phyloP scores from a whole-genome alignment of 208 protist species.

The Herpetomonas tarakana region DNA sequence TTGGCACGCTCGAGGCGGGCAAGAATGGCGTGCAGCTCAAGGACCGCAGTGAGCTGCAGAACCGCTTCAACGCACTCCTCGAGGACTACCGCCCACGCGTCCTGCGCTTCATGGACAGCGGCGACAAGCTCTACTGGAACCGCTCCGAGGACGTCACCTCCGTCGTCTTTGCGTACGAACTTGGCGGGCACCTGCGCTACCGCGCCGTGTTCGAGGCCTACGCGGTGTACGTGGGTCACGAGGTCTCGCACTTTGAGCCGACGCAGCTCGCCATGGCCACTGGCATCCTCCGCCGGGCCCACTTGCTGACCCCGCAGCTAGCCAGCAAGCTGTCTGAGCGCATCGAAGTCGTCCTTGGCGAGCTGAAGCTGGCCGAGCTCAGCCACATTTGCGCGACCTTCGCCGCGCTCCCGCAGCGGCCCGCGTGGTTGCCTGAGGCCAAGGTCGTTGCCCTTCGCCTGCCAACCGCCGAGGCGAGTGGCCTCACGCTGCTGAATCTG shows the following conservation, averaged over 20 bases:
- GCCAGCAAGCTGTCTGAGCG: constrained; percentile 42
- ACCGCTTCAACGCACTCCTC: constrained; percentile 56
- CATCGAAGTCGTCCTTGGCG: constrained; percentile 67
- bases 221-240: constrained; percentile 44
- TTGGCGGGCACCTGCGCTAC: constrained; percentile 66
- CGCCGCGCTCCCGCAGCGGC: constrained; percentile 39
- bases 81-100: constrained; percentile 63
- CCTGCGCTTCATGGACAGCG: constrained; percentile 46
- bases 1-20: constrained; percentile 35
- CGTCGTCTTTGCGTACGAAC: constrained; percentile 80
- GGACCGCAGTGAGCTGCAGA: constrained; percentile 42
- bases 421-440: constrained; percentile 72
- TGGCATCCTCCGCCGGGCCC: constrained; percentile 73
- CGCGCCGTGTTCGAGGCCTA: constrained; percentile 55
- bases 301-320: constrained; percentile 59
- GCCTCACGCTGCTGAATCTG: constrained; percentile 53
- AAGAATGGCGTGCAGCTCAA: constrained; percentile 33
- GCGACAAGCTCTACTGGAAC: constrained; percentile 43
- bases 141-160: constrained; percentile 53
- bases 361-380: constrained; percentile 76
- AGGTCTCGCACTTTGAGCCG: constrained; percentile 52
- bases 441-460: constrained; percentile 61
- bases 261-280: constrained; percentile 76
- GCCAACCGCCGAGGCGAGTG: constrained; percentile 19
- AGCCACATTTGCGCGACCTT: constrained; percentile 84